Evolutionary conservation across 108 stramenopile species (phyloP).

Genomic region (Discostella stelligeroides): DNA sequence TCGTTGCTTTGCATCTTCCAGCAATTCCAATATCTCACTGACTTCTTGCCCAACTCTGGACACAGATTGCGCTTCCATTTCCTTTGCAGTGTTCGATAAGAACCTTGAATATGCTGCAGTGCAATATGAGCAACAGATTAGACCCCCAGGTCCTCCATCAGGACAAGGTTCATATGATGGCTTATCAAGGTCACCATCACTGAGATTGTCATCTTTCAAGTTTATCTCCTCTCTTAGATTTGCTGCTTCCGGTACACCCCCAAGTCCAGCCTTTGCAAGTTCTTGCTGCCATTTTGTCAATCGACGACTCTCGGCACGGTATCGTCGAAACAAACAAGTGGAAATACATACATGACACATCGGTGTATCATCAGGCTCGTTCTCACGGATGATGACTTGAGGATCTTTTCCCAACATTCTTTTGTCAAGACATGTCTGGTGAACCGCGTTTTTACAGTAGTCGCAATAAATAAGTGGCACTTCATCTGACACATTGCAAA

Average conservation of each 20-base stretch:
- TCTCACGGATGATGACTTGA: conserved; percentile 57
- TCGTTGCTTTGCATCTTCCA: conserved; percentile 74
- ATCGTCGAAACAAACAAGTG: conserved; percentile 50
- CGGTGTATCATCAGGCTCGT: conserved; percentile 74
- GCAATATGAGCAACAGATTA: conserved; percentile 79
- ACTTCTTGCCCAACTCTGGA: conserved; percentile 66
- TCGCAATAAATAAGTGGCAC: conserved; percentile 62
- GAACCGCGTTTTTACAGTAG: conserved; percentile 69
- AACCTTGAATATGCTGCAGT: conserved; percentile 62
- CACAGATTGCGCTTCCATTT: conserved; percentile 71
- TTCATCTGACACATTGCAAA: conserved; percentile 54
- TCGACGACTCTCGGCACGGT: conserved; percentile 72
- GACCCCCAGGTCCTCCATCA: conserved; percentile 81
- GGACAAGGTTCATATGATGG: conserved; percentile 62
- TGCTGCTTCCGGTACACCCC: conserved; percentile 33
- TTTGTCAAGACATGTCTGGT: conserved; percentile 63
- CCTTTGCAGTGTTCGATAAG: conserved; percentile 50
- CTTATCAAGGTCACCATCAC: conserved; percentile 17
- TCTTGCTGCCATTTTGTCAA: conserved; percentile 60
- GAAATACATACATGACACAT: conserved; percentile 79
- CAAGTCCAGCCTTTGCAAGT: conserved; percentile 41
- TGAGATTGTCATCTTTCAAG: conserved; percentile 5
- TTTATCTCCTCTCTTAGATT: conserved; percentile 44
- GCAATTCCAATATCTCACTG: conserved; percentile 71
- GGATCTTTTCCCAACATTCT: conserved; percentile 45